Base-by-base conservation (phyloP, 2,329 filamentous ascomycete genomes). In the Penicillium fuscoglaucum region DNA sequence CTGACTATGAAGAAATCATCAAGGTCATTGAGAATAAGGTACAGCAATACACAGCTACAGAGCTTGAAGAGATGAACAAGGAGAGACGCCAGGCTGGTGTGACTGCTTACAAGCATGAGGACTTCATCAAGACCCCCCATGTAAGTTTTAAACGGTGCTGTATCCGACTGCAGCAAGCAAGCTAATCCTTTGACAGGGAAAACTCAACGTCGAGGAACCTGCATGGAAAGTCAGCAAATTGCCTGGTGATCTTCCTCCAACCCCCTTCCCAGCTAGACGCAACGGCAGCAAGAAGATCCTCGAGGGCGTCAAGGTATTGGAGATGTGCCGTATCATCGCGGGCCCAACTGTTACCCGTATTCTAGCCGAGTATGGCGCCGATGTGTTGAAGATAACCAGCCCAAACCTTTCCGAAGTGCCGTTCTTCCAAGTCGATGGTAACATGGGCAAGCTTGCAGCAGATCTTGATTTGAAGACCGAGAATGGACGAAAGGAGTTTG, bases 271-370 rank as follows among this genome's bases (percentile, higher is more conserved):
- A 35, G 41, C 66, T 52, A 72, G 55, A 68, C 73, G 46, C 67
- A 75, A 54, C 21, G 70, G 68, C 31, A 70, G 66, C 61, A 68
- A 66, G 54, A 72, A 58, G 57, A 68, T 72, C 66, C 85, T 77
- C 59, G 80, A 68, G 7, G 89, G 89, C 0, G 80, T 91, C 70
- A 88, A 87, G 63, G 88, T 92, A 6, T 80, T 92, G 6, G 90
- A 93, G 69, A 76, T 92, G 31, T 90, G 88, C 68, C 85, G 89
- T 41, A 87, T 91, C 67, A 90, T 92, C 62, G 89, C 89, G 4
- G 89, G 88, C 0, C 89, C 89, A n/a, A 84, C 87, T 5, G 86
- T 91, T 63, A 85, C 85, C 3, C 84, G 88, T 31, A 86, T 86
- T 1, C 80, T 92, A 0, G 88, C 87, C n/a, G 89, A 90, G 61